Evolutionary conservation across 78 protist genomes (phyloP), one percentile per base, ranked within the genome.

Genomic region (Dictyostelium purpureum): DNA sequence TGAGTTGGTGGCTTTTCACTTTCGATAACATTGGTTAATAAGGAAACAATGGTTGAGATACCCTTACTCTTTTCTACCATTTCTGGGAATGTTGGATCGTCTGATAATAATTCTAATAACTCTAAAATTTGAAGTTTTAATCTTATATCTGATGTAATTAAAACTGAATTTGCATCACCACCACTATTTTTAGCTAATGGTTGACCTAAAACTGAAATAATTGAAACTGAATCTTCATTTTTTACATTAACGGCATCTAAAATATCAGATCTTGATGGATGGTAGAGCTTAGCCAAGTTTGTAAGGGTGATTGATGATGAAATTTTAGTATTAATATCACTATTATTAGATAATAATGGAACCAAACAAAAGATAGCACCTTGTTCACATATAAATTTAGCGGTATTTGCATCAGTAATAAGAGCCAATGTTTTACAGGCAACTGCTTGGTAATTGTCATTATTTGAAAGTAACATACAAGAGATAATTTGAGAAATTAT

Each of bases 381-480:
- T 45, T 69, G 63, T 71, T 83, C 90, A 54, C 67, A 57, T 1
- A 83, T 80, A 18, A 38, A 35, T 76, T 83, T 83, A 0, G 90
- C 79, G 10, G 79, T 61, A 5, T 11, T 19, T 6, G 80, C 71
- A 71, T 83, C 79, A 9, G 90, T 40, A 16, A 77, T 74, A 6
- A 83, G 52, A 18, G 90, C 90, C 24, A 83, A 40, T 26, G 80
- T 71, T 71, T 83, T 83, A 65, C 90, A 83, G 2, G 90, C 51
- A 21, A 52, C 80, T 4, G 37, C 18, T 16, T 71, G 59, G 35
- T 83, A 71, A 1, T 35, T 11, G 24, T 18, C 63, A 67, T 28
- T 71, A n/a, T 38, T 77, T 5, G 63, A 21, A 21, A 83, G 75
- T 1, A 83, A 54, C 10, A 83, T 54, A 71, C 49, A 61, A 33